Evolutionary conservation across 1,139 yeast species (phyloP).

Genomic region (Yamadazyma jaroonii): DNA sequence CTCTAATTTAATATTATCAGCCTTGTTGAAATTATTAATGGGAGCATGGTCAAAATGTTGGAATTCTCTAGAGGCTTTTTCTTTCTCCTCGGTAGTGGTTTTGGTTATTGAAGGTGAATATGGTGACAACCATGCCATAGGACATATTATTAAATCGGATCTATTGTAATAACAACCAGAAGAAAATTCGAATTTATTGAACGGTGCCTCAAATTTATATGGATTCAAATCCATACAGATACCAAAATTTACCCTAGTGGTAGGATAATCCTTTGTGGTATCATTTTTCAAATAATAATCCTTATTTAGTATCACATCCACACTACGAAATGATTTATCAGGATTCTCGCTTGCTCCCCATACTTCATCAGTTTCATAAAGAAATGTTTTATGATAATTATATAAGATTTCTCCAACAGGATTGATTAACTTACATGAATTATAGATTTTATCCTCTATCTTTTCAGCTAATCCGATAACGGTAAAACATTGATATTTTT

Average conservation of each 20-base stretch:
- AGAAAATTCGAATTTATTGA: slow-evolving; percentile 70
- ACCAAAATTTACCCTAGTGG: slow-evolving; percentile 55
- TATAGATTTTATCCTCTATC: slow-evolving; percentile 44
- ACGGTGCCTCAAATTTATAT: slow-evolving; percentile 77
- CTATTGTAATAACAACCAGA: slow-evolving; percentile 45
- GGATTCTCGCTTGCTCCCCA: slow-evolving; percentile 84
- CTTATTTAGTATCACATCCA: slow-evolving; percentile 35
- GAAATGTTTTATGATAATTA: slow-evolving; percentile 74
- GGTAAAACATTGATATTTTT: slow-evolving; percentile 58
- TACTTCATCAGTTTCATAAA: slow-evolving; percentile 73
- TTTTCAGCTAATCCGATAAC: slow-evolving; percentile 82
- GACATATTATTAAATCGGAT: slow-evolving; percentile 62
- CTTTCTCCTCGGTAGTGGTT: slow-evolving; percentile 12
- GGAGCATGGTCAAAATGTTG: not conserved
- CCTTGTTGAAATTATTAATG: not conserved
- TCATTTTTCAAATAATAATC: slow-evolving; percentile 18
- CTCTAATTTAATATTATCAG: slow-evolving; percentile 1
- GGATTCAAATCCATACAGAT: slow-evolving; percentile 97
- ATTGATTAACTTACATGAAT: slow-evolving; percentile 67
- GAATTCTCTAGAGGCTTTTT: not conserved
- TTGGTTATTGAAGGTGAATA: slow-evolving; percentile 41
- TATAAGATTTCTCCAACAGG: slow-evolving; percentile 57
- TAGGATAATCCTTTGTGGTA: not conserved
- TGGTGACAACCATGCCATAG: slow-evolving; percentile 86
- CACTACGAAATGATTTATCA: slow-evolving; percentile 41